A percentile compares a stretch with the other conserved stretches of the same genome.
Evolutionary conservation across 345 rosid genomes (phyloP).

Genomic region (Eutrema japonicum): DNA sequence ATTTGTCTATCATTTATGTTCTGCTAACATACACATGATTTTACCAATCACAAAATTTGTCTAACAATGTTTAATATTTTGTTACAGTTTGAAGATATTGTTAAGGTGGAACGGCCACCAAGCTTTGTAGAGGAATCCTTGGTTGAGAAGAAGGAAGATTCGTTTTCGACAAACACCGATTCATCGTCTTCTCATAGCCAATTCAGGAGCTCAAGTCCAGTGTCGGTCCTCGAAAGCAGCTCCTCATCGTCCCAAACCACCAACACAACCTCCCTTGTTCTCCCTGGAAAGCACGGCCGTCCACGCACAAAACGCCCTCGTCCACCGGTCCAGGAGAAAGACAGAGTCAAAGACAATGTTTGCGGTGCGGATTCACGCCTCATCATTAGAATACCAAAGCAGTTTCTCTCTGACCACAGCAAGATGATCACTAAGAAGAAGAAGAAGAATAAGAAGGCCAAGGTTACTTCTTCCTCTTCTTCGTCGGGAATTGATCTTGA

Average conservation of each 20-base stretch:
- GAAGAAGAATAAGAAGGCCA: slow-evolving; percentile 63
- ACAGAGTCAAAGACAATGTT: slow-evolving; percentile 58
- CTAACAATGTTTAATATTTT: slow-evolving; percentile 1
- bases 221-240: slow-evolving; percentile 94
- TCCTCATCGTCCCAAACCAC: slow-evolving; percentile 65
- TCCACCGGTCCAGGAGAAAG: slow-evolving; percentile 56
- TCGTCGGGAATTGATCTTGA: slow-evolving; percentile 48
- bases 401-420: slow-evolving; percentile 57
- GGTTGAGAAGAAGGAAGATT: slow-evolving; percentile 53
- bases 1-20: neutral
- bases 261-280: slow-evolving; percentile 42
- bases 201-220: slow-evolving; percentile 79
- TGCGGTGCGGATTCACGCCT: slow-evolving; percentile 45
- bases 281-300: slow-evolving; percentile 64
- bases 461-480: slow-evolving; percentile 45
- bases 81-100: slow-evolving; percentile 90
- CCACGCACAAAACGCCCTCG: slow-evolving; percentile 96
- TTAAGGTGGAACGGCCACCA: slow-evolving; percentile 79
- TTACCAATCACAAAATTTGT: neutral
- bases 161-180: slow-evolving; percentile 47
- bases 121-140: slow-evolving; percentile 78
- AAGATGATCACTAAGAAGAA: slow-evolving; percentile 69
- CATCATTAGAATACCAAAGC: slow-evolving; percentile 71
- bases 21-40: slow-evolving; percentile 15
- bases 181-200: slow-evolving; percentile 52